Evolutionary conservation across 1,284 basidiomycete species (phyloP).

Genomic region (Ganoderma lucidum): DNA sequence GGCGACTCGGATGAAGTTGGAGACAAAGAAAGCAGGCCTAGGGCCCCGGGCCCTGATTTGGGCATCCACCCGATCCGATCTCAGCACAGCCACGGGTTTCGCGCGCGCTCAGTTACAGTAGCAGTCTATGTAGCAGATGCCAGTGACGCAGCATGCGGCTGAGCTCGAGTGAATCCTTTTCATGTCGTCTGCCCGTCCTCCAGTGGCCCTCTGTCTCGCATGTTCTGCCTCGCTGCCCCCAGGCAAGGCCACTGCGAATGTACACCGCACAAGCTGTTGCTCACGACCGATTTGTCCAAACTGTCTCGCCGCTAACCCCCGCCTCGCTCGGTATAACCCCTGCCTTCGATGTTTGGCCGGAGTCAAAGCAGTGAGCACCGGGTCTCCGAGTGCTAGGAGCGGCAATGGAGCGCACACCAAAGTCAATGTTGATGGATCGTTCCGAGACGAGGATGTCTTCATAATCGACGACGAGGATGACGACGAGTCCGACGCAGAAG

Average conservation of each 20-base stretch:
- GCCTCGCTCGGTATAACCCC: conserved; percentile 67
- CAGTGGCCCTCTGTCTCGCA: conserved; percentile 60
- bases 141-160: too few relatives aligned
- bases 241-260: conserved; percentile 24
- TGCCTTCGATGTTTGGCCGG: conserved; percentile 71
- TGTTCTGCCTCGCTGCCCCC: conserved; percentile 69
- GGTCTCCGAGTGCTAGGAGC: conserved; percentile 11
- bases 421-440: conserved; percentile 58
- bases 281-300: conserved; percentile 62
- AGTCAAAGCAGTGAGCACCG: conserved; percentile 52
- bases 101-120: background rate
- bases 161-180: background rate
- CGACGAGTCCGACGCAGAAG: conserved; percentile 23
- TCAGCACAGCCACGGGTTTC: conserved; percentile 21
- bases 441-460: conserved; percentile 68
- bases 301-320: conserved; percentile 63
- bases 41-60: conserved; percentile 16
- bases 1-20: background rate
- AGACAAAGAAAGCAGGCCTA: conserved; percentile 13
- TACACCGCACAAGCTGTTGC: conserved; percentile 66
- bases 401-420: conserved; percentile 7
- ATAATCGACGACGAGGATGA: conserved; percentile 64
- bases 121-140: too few relatives aligned
- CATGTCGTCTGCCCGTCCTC: conserved; percentile 18
- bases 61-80: conserved; percentile 24